Evolutionary conservation across 176 grass and related monocot genomes (phyloP), one percentile per base, ranked within the genome.

Genomic region (Typha latifolia): DNA sequence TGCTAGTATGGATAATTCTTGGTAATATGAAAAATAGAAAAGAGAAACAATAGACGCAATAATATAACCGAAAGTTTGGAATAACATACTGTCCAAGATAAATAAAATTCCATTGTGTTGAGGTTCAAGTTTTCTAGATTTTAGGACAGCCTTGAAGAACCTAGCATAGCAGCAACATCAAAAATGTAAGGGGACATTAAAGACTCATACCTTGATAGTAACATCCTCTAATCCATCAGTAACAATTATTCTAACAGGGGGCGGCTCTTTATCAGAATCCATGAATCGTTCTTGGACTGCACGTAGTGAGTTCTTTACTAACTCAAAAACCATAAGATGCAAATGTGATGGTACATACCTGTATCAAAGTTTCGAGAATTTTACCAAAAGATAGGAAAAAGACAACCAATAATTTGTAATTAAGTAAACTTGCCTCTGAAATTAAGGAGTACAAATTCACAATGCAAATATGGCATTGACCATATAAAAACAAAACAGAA

Each of bases 141-240:
- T 21, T 56, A 29, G 2, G 31, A 12, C 23, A 61, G 16, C 37
- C 16, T 61, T 49, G 16, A 10, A 26, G 19, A 31, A 32, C 13
- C 57, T 4, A 21, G 49, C 34, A 26, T 62, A 18, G 47, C 23
- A 65, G 10, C 15, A 32, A 12, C 26, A 19, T 34, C 3, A 43
- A 43, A 47, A 65, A 34, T 32, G 31, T 65, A 67, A n/a, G 18
- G 74, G 48, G 34, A 66, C 57, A 48, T 68, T 11, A 70, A 34
- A 31, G 63, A 69, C 22, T 56, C 64, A 19, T 75, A 96, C 93
- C 88, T 97, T 97, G 53, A 97, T 97, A 69, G 93, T 86, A 61
- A 97, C 93, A 32, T 97, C 93, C 67, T 97, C 93, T 76, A 82
- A 74, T 65, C 93, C 93, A 77, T 91, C 93, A 67, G 93, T 85